Evolutionary conservation across 805 yeast genomes (phyloP), one percentile per base, ranked within the genome.

Genomic region (Candida berthetii): DNA sequence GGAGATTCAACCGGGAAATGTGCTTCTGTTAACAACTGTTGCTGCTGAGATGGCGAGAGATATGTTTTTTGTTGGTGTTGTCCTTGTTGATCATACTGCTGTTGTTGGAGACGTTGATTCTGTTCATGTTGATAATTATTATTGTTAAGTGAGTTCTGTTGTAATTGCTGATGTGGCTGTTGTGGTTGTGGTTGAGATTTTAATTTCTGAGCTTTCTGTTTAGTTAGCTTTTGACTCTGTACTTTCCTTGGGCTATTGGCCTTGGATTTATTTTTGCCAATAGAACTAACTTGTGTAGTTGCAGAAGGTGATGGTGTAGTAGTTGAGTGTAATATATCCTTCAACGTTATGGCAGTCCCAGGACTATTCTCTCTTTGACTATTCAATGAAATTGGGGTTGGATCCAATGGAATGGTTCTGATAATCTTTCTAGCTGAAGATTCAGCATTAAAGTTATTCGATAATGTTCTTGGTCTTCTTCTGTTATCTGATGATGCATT

Each of bases 401-500:
- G 95, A 57, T 85, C 95, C 47, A 85, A 64, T 3, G 95, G 95
- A 49, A 85, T 81, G 0, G 90, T 85, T 37, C 79, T 72, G 36
- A 85, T 85, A 47, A 85, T 82, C 54, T 74, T 78, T 48, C 93
- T 69, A 1, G 91, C 93, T 37, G 81, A 76, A 20, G 77, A 72
- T 54, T 82, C 91, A 1, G 87, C 85, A 54, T 82, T 74, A 32
- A 71, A 64, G 5, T 77, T 70, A 40, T 67, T 73, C 2, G 84
- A 76, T 11, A 80, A 57, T 3, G 79, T 65, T 48, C 85, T 64
- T 20, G 62, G 66, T 46, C 66, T 74, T 35, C 44, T 49, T 32
- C 45, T 49, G n/a, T 43, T 45, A 3, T 72, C 58, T 3, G 70
- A 62, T 8, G 61, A 48, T 35, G 31, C 42, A 42, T 68, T 64